phyloP scores from a whole-genome alignment of 768 basidiomycete species.

The Tylopilus felleus region DNA sequence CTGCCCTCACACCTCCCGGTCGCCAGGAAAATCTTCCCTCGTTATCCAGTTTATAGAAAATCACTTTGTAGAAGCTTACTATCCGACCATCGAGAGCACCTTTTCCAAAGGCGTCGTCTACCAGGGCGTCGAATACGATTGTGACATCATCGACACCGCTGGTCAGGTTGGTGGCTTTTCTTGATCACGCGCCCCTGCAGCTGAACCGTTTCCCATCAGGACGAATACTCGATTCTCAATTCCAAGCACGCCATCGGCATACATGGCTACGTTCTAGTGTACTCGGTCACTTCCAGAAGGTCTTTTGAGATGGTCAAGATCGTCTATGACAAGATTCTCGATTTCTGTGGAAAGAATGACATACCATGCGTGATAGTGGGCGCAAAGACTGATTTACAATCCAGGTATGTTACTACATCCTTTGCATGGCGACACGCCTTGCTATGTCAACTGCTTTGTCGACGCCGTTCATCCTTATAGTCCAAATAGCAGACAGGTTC shows the following conservation, averaged over 20 bases:
- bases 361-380: constrained; percentile 95
- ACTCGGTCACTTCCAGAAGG: constrained; percentile 83
- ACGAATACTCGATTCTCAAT: constrained; percentile 93
- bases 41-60: constrained; percentile 92
- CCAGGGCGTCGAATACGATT: constrained; percentile 89
- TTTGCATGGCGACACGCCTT: constrained; percentile 7
- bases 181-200: constrained; percentile 1
- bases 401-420: constrained; percentile 51
- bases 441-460: constrained; percentile 11
- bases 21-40: constrained; percentile 90
- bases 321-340: constrained; percentile 89
- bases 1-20: constrained; percentile 20
- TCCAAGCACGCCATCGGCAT: constrained; percentile 94
- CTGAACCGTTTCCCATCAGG: constrained; percentile 37
- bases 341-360: constrained; percentile 77
- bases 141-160: constrained; percentile 97
- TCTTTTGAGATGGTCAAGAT: constrained; percentile 95
- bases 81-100: constrained; percentile 91
- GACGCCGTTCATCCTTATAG: constrained; percentile 30
- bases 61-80: constrained; percentile 88
- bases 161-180: constrained; percentile 67
- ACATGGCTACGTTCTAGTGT: constrained; percentile 96
- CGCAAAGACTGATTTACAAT: constrained; percentile 81
- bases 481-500: constrained; percentile 63
- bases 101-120: constrained; percentile 82